Evolutionary conservation across 495 filamentous ascomycete species (phyloP), one percentile per base, ranked within the genome.

Genomic region (Neurospora sp.): DNA sequence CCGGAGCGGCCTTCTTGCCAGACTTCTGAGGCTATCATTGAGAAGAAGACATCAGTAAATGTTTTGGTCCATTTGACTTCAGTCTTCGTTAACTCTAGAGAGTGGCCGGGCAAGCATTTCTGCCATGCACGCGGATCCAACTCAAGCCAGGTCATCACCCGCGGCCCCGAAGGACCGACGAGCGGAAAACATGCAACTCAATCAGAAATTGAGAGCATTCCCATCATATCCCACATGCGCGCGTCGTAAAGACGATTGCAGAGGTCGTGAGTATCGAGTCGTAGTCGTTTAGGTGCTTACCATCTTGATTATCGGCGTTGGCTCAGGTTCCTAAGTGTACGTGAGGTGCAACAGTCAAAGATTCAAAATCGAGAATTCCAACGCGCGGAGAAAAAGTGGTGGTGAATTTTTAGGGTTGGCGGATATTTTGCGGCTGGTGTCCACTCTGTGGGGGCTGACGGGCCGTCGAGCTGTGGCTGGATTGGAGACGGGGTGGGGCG

Each of bases 11-110:
- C 87, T 95, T 97, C 91, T 96, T 97, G 88, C 93, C 93, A 85
- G 91, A 85, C 89, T 95, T 98, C 78, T 92, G 92, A 92, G 96
- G 94, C 96, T 98, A 88, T 97, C 96, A 99, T 99, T 94, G 96
- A 99, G 96, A 91, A 94, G 91, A 94, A 95, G 90, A 91, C 86
- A 94, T 97, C 92, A 96, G 92, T 90, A 89, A 91, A 89, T 89
- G 86, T 86, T 83, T 87, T 74, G 54, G 91, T 88, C 91, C 54
- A 66, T 92, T 92, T 86, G 90, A 88, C 82, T 88, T 87, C 85
- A 80, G 89, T 92, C 91, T 93, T 92, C 89, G 89, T 92, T 86
- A 90, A 94, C 93, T 96, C 93, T 97, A 97, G 84, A 90, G 92
- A 94, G 91, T 87, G 85, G 84, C 82, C 81, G 84, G 86, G 83